phyloP scores from a whole-genome alignment of 306 rosid species.

The Vigna radiata region DNA sequence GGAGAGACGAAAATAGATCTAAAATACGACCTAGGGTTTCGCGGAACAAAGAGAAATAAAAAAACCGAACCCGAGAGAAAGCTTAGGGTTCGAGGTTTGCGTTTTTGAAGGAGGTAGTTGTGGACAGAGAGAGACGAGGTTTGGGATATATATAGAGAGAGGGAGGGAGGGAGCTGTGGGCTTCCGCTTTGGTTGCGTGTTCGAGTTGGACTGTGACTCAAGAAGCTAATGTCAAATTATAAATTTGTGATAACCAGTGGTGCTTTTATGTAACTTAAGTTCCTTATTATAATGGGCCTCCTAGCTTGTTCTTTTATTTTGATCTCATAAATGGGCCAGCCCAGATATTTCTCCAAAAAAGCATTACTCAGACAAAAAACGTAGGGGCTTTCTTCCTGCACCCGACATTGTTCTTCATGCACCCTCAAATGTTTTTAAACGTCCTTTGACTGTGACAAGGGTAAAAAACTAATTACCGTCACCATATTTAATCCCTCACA shows the following conservation, averaged over 20 bases:
- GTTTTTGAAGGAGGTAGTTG: not conserved
- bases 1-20: not conserved
- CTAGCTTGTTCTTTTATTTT: no score
- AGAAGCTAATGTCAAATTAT: slow-evolving; percentile 3
- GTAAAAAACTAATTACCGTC: no score
- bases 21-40: not conserved
- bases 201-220: not conserved
- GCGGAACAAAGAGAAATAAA: not conserved
- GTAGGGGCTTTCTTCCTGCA: no score
- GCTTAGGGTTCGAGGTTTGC: slow-evolving; percentile 19
- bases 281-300: not conserved
- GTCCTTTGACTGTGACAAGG: no score
- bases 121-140: not conserved
- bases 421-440: no score
- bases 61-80: not conserved
- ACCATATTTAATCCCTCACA: no score
- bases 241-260: not conserved
- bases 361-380: no score
- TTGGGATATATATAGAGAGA: not conserved
- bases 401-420: no score
- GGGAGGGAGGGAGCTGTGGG: not conserved
- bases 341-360: no score
- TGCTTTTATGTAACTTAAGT: not conserved
- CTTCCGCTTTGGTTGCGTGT: slow-evolving; percentile 30
- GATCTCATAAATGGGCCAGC: no score